Base-by-base conservation (phyloP, 768 basidiomycete genomes). In the Termitomyces sp. region DNA sequence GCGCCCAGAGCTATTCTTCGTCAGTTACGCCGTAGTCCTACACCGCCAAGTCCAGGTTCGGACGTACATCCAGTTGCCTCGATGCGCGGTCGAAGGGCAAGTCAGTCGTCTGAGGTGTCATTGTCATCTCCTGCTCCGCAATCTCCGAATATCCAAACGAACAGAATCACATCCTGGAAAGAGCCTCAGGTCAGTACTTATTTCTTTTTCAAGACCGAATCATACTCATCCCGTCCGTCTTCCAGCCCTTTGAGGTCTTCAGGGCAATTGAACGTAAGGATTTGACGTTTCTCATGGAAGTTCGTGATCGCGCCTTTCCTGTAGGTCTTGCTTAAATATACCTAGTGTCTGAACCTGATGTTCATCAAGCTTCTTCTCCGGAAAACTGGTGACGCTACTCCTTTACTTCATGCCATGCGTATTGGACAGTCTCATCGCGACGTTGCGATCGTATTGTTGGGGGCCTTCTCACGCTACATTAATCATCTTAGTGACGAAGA, bases 401-500 rank as follows among this genome's bases (percentile, higher is more conserved):
- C 95, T 7, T 82, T 98, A 14, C 82, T 97, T 7, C 93, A 98
- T 67, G 93, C 94, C 0, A 93, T 96, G 81, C 80, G 89, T 24
- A 87, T 91, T 30, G 89, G 90, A 27, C 73, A 79, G 60, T 82
- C 83, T 39, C 87, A 93, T 63, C 78, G 83, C 58, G 94, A 97
- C 52, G 84, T 98, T 9, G 89, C 93, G 4, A 91, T 98, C 59
- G 66, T 96, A 5, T 78, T 98, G 2, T 70, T 97, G 14, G 95
- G 95, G 13, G 93, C 95, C 13, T 86, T 97, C 67, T 95, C 93
- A 13, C 85, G 95, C 22, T 96, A 87, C 77, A 85, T 98, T 55
- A 98, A 98, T 69, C 80, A 91, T 65, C 79, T 97, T 0, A 86
- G 90, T 58, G 93, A 93, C 58, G 84, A 82, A 45, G 92, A 96